A percentile compares a stretch with the other conserved stretches of the same genome.
phyloP scores from a whole-genome alignment of 352 stramenopile species.

The Pythium scleroteichum region DNA sequence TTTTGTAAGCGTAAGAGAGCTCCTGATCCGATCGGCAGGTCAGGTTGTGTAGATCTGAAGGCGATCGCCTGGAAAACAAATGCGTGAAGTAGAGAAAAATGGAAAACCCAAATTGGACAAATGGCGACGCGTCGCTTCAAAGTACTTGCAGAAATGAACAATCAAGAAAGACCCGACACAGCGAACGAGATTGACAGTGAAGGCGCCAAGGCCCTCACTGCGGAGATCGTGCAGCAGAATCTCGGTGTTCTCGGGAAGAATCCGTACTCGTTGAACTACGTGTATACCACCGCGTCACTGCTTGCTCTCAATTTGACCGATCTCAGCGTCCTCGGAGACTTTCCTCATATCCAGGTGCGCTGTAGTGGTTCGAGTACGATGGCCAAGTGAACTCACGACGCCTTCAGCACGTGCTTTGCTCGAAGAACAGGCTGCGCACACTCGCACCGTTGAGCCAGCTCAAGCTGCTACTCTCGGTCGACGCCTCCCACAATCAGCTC shows the following conservation, averaged over 20 bases:
- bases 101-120: not conserved
- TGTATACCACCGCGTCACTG: conserved; percentile 64
- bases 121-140: not conserved
- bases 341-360: conserved; percentile 60
- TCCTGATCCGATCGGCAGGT: not conserved
- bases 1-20: not conserved
- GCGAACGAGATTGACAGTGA: not conserved
- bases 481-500: conserved; percentile 63
- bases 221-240: conserved; percentile 35
- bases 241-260: conserved; percentile 60
- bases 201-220: conserved; percentile 20
- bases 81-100: not conserved
- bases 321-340: conserved; percentile 44
- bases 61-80: no score
- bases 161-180: not conserved
- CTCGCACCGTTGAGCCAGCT: conserved; percentile 50
- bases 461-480: conserved; percentile 52
- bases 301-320: conserved; percentile 39
- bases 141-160: not conserved
- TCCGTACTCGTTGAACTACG: conserved; percentile 59
- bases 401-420: conserved; percentile 57
- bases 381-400: not conserved
- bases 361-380: not conserved
- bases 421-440: conserved; percentile 48
- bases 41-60: not conserved